Evolutionary conservation across 2,329 filamentous ascomycete genomes (phyloP), one percentile per base, ranked within the genome.

Genomic region (Grosmannia huntii): DNA sequence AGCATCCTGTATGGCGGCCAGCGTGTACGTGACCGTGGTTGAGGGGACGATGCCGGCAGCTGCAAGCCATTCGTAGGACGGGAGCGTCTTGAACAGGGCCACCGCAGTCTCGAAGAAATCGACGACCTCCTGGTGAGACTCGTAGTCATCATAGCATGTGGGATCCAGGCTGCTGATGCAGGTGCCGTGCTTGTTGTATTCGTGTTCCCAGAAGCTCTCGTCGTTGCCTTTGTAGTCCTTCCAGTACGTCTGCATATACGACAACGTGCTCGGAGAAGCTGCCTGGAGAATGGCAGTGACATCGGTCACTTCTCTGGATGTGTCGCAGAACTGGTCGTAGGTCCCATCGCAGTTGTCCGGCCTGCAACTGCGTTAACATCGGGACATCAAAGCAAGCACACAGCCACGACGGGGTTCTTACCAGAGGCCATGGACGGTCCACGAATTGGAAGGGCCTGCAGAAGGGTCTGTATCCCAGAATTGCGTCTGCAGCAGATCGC

Each of bases 161-260:
- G 75, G 69, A 65, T 86, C 81, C 66, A 87, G 86, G 60, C 79
- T 85, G 53, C 77, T 81, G 73, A 73, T 86, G 74, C 84, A 87
- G 16, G 83, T 86, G 3, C 77, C 83, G 69, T 85, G 83, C 73
- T 86, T 86, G 70, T 74, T 77, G 72, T 83, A 86, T 66, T 86
- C 83, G 71, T 86, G 83, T 46, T 70, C 83, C 83, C 83, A 86
- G 70, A 87, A 80, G 41, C 78, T 74, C 55, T 71, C 68, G 70
- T 83, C 86, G 16, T 77, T 73, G 54, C 77, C 75, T 60, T 71
- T 71, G 62, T 81, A 80, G 53, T 76, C 76, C 62, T 85, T 75
- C 84, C 84, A 87, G 75, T 76, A 78, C 65, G 76, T 82, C 66
- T 83, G 80, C 84, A 87, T 87, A 71, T 77, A 87, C 2, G 73